Percentiles rank a stretch among this genome's conserved stretches.
Evolutionary conservation across 495 filamentous ascomycete species (phyloP).

Genomic region (Friedmanniomyces simplex): DNA sequence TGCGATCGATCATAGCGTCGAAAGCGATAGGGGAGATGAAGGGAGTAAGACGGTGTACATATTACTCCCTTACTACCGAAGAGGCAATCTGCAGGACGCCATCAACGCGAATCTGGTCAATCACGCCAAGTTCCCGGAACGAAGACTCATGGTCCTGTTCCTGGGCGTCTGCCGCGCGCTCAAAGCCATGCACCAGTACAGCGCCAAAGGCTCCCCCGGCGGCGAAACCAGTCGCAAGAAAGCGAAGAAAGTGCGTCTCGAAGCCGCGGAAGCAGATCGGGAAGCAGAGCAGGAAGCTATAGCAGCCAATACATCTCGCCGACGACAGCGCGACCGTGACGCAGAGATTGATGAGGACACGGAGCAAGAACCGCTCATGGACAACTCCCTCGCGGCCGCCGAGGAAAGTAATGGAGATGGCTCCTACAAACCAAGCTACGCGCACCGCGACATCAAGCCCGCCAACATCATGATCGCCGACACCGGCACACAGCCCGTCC

Average conservation of each 20-base stretch:
- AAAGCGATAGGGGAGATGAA: slow-evolving; percentile 46
- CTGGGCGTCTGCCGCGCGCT: slow-evolving; percentile 83
- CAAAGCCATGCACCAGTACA: slow-evolving; percentile 83
- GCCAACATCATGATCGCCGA: slow-evolving; percentile 97
- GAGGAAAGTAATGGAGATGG: slow-evolving; percentile 64
- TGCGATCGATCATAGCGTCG: slow-evolving; percentile 71
- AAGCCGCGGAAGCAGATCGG: slow-evolving; percentile 50
- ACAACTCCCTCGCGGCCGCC: slow-evolving; percentile 61
- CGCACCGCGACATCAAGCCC: slow-evolving; percentile 95
- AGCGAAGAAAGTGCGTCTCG: slow-evolving; percentile 48
- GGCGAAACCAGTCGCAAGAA: slow-evolving; percentile 43
- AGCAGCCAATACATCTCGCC: slow-evolving; percentile 37
- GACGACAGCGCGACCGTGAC: slow-evolving; percentile 30
- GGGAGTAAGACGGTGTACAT: slow-evolving; percentile 92
- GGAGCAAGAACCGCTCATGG: slow-evolving; percentile 47
- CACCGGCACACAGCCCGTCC: slow-evolving; percentile 71
- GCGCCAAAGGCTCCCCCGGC: slow-evolving; percentile 47
- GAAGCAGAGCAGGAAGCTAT: slow-evolving; percentile 47
- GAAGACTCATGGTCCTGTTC: slow-evolving; percentile 77
- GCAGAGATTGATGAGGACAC: slow-evolving; percentile 39
- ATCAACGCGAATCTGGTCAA: slow-evolving; percentile 99
- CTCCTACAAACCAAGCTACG: slow-evolving; percentile 53
- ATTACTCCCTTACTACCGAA: slow-evolving; percentile 83
- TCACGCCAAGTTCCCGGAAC: slow-evolving; percentile 85
- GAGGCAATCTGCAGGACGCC: slow-evolving; percentile 92